Evolutionary conservation across 768 basidiomycete genomes (phyloP).

Genomic region (Sutorius australiensis): DNA sequence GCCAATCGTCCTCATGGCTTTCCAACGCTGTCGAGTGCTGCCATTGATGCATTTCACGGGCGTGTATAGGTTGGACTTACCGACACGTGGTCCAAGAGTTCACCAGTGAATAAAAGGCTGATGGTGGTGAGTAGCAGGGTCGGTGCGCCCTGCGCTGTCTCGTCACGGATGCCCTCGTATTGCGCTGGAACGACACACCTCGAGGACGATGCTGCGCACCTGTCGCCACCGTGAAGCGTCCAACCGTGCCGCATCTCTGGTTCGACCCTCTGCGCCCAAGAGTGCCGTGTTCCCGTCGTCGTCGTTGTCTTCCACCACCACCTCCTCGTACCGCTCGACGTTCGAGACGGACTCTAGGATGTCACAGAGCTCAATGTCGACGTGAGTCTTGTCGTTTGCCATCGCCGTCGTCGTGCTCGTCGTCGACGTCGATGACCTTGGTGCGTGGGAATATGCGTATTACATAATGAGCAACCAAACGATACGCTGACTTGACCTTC

Average conservation of each 20-base stretch:
- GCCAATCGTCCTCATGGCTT: slow-evolving; percentile 83
- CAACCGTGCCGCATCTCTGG: slow-evolving; percentile 26
- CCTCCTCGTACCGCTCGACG: slow-evolving; percentile 32
- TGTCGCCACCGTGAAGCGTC: slow-evolving; percentile 46
- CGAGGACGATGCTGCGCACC: slow-evolving; percentile 59
- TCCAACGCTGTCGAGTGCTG: slow-evolving; percentile 62
- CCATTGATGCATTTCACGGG: slow-evolving; percentile 1
- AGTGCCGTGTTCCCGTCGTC: slow-evolving; percentile 46
- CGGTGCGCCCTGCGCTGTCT: slow-evolving; percentile 65
- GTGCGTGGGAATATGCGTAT: slow-evolving; percentile 21
- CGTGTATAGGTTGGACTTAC: slow-evolving; percentile 41
- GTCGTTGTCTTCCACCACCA: background rate
- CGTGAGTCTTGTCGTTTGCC: background rate
- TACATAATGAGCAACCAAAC: slow-evolving; percentile 31
- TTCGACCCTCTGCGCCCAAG: slow-evolving; percentile 34
- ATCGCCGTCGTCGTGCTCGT: slow-evolving; percentile 1
- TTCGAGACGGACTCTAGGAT: slow-evolving; percentile 8
- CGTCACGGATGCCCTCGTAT: slow-evolving; percentile 1
- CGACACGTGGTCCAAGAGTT: slow-evolving; percentile 82
- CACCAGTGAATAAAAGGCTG: slow-evolving; percentile 86
- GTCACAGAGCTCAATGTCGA: slow-evolving; percentile 33
- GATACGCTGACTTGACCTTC: slow-evolving; percentile 26
- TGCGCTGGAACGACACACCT: slow-evolving; percentile 44
- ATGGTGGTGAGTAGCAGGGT: slow-evolving; percentile 80
- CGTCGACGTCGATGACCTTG: slow-evolving; percentile 8